Evolutionary conservation across 306 rosid species (phyloP).

Genomic region (Cicer cuneatum): DNA sequence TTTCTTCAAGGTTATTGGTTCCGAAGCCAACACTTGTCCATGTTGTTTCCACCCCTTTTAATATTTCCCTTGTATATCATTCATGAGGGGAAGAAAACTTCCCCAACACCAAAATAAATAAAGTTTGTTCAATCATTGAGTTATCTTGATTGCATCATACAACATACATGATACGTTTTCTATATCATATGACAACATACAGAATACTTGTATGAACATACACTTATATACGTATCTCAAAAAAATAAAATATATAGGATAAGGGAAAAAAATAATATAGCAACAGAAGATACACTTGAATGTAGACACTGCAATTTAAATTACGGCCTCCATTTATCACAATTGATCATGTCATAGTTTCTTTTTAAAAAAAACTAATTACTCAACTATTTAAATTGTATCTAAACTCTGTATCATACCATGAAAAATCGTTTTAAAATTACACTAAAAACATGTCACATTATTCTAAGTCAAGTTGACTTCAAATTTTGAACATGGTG

Average conservation of each 20-base stretch:
- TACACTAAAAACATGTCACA: too few relatives aligned
- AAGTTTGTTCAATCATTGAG: constrained; percentile 32
- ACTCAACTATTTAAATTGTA: too few relatives aligned
- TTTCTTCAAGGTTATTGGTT: not conserved
- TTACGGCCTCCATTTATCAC: not conserved
- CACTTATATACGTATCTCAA: not conserved
- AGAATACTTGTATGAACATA: constrained; percentile 17
- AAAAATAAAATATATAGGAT: not conserved
- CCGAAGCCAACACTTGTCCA: constrained; percentile 23
- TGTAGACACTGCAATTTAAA: constrained; percentile 17
- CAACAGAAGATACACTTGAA: constrained; percentile 43
- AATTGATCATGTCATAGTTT: not conserved
- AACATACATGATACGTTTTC: not conserved
- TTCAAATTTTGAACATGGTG: too few relatives aligned
- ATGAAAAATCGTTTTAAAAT: too few relatives aligned
- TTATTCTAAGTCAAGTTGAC: too few relatives aligned
- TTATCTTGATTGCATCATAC: constrained; percentile 30
- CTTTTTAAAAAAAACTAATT: too few relatives aligned
- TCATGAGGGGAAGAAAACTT: not conserved
- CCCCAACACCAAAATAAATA: not conserved
- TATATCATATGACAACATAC: not conserved
- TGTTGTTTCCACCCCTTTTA: not conserved
- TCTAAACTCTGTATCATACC: too few relatives aligned
- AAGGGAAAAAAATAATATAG: constrained; percentile 18
- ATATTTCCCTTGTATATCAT: not conserved